Conservation (phyloP, 2,329 filamentous ascomycete genomes). For the Microthyrium microscopicum region DNA sequence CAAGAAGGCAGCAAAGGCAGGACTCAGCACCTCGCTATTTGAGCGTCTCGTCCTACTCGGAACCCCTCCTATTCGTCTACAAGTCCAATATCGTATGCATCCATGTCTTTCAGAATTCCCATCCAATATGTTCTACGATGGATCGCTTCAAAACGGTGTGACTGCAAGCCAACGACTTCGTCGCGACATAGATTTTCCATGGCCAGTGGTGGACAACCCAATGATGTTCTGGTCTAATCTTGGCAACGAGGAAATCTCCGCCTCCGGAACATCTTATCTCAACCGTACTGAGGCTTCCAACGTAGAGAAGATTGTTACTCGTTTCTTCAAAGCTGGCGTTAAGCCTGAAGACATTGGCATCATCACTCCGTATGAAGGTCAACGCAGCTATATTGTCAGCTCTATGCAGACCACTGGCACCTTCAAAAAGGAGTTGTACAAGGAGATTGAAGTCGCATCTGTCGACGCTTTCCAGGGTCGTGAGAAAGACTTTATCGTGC, state of each 20-base stretch:
- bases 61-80: conserved; percentile 77
- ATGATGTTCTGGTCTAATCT: conserved; percentile 99
- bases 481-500: conserved; percentile 97
- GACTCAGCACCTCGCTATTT: conserved; percentile 94
- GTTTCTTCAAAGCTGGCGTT: conserved; percentile 98
- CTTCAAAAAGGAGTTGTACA: conserved; percentile 97
- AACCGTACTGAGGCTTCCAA: conserved; percentile 95
- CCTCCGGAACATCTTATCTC: conserved; percentile 92
- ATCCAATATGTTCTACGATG: conserved; percentile 99
- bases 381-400: conserved; percentile 93
- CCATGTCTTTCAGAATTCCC: conserved; percentile 93
- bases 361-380: conserved; percentile 95
- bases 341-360: conserved; percentile 87
- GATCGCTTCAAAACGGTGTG: conserved; percentile 89
- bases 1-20: conserved; percentile 97
- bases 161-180: conserved; percentile 77
- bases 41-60: conserved; percentile 89
- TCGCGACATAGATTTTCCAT: conserved; percentile 92
- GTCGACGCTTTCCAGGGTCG: conserved; percentile 97
- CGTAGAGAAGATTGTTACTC: conserved; percentile 94
- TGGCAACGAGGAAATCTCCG: conserved; percentile 94
- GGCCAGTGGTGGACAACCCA: conserved; percentile 81
- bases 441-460: conserved; percentile 94
- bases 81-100: conserved; percentile 98
- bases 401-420: conserved; percentile 98